Evolutionary conservation across 768 basidiomycete species (phyloP), one percentile per base, ranked within the genome.

Genomic region (Astraeus odoratus): DNA sequence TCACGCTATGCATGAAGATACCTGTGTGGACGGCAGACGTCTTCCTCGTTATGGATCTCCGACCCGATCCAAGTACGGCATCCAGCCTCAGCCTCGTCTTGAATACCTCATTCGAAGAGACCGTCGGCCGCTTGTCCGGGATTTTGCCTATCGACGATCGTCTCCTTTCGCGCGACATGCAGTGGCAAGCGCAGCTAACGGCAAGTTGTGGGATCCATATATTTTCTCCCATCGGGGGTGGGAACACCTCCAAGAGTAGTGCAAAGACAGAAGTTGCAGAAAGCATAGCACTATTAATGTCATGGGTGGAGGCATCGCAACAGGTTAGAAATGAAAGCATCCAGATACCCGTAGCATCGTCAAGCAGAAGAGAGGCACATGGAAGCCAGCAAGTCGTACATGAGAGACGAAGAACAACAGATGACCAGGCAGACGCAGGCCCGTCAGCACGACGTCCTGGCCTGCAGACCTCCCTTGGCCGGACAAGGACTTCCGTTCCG

Each of bases 111-210:
- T 37, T 75, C n/a, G 67, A 71, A 18, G 62, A 60, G 4, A 65
- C 73, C 0, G 73, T 76, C 8, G 43, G 58, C 4, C 74, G 75
- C 40, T 63, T 83, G 23, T 59, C 65, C n/a, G 57, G 68, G 0
- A 66, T 77, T 22, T 58, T 78, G 18, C 68, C 69, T 1, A 61
- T 75, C 34, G 79, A 81, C 44, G 58, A 66, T 39, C 56, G 54
- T 26, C 42, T 76, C 39, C 51, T 78, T 22, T 54, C 58, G 15
- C 73, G 76, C 45, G 59, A 61, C 26, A 53, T 75, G 42, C 73
- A 74, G 49, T 84, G 81, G 80, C 77, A 84, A 49, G 73, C 78
- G 0, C 77, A 81, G 49, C 71, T 81, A 8, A 68, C 83, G 35
- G 60, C 67, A 7, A 70, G 76, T 49, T 81, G 70, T 55, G 78